Evolutionary conservation across 345 rosid species (phyloP).

Genomic region (Bretschneidera sinensis): DNA sequence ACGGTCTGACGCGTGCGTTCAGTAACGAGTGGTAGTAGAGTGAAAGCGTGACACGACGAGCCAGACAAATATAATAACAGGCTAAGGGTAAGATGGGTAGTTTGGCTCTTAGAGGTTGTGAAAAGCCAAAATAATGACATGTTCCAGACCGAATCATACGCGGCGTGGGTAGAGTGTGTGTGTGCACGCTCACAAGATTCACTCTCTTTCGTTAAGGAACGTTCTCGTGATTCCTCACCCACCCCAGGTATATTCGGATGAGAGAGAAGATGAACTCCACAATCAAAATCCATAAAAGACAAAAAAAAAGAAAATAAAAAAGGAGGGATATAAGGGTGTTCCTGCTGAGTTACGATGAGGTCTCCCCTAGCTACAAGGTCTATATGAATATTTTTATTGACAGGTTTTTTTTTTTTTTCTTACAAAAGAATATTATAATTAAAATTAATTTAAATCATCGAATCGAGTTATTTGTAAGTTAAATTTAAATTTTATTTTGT

Average conservation of each 20-base stretch:
- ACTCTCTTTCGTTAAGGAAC: neutral
- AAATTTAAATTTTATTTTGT: no score
- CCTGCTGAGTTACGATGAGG: no score
- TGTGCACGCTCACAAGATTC: conserved; percentile 23
- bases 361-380: no score
- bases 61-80: no score
- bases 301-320: neutral
- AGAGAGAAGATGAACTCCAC: neutral
- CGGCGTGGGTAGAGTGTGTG: conserved; percentile 16
- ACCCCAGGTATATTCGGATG: conserved; percentile 13
- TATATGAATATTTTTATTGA: no score
- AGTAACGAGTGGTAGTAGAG: neutral
- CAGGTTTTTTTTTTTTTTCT: no score
- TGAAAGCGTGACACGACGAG: neutral
- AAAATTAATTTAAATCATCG: no score
- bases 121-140: neutral
- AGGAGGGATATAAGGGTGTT: no score
- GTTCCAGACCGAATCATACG: conserved; percentile 6
- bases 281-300: neutral
- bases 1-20: no score
- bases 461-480: no score
- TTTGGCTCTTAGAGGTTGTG: neutral
- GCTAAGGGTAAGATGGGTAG: neutral
- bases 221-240: conserved; percentile 9
- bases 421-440: no score